Evolutionary conservation across 331 rosid genomes (phyloP), one percentile per base, ranked within the genome.

Genomic region (Malus hybrid): DNA sequence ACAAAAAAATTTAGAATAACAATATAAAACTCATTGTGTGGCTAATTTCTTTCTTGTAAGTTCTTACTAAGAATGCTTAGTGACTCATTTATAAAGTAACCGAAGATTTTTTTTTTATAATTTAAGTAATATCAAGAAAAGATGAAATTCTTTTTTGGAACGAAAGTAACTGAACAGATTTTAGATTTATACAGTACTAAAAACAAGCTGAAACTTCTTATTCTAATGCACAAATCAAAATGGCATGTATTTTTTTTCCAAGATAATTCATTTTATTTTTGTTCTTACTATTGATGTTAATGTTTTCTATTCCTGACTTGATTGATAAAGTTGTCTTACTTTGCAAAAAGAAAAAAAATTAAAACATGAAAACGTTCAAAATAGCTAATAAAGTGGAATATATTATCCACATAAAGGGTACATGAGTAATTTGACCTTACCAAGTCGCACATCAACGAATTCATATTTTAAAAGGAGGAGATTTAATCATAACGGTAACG

Each of bases 401-500:
- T 11, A 7, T 58, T 2, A 34, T 20, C 28, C 75, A 19, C 6
- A 32, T 50, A 16, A 75, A 57, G 65, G 68, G 72, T 18, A 75
- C 20, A 24, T 52, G 14, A 28, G 57, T 72, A 68, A 66, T 64
- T 80, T 70, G 75, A 48, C 42, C 2, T 1, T 14, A 53, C 10
- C 32, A 34, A 62, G 42, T 42, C 9, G 34, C 52, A 46, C 32
- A n/a, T 75, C 42, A 68, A 50, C 6, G 24, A 29, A 63, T 30
- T 24, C 24, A 68, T 32, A 44, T 29, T 65, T 62, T 29, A 68
- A 18, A 55, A 19, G 48, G 26, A 22, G 46, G 39, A 30, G 30
- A 32, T 65, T 58, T 77, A 44, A 33, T 79, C 32, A 74, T 71
- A 85, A 82, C 72, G 83, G 79, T 69, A 78, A 75, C 66, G 82